Percentiles rank a stretch among this genome's conserved stretches.
Conservation (phyloP, 441 rosid genomes). For the Syzygium malaccense region DNA sequence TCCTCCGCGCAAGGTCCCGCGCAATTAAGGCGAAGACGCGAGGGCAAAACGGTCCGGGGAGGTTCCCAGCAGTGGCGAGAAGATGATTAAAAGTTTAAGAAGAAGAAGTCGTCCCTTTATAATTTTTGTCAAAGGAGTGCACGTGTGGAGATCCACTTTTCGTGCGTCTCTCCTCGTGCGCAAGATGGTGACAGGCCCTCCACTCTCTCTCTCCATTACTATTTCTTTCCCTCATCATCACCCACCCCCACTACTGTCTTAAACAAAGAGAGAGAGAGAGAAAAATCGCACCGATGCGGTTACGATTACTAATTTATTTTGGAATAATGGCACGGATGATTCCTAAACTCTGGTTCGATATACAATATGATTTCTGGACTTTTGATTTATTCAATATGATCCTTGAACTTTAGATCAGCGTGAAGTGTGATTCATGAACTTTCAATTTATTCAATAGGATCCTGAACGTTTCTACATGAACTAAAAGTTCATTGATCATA, state of each 20-base stretch:
- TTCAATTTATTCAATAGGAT: too few species aligned
- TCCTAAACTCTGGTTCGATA: too few species aligned
- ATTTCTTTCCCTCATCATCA: neutral
- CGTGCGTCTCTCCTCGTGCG: conserved; percentile 30
- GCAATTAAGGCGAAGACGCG: neutral
- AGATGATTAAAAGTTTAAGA: neutral
- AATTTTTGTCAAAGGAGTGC: conserved; percentile 14
- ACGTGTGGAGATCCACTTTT: conserved; percentile 41
- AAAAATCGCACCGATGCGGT: neutral
- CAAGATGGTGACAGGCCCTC: conserved; percentile 23
- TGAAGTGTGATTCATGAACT: too few species aligned
- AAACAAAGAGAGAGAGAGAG: neutral
- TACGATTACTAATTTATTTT: neutral
- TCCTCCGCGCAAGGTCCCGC: neutral
- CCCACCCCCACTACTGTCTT: neutral
- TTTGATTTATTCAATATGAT: too few species aligned
- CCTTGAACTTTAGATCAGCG: too few species aligned
- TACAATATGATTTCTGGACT: too few species aligned
- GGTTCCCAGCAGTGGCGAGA: neutral
- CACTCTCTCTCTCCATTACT: neutral
- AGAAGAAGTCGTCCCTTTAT: neutral
- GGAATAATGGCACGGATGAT: too few species aligned
- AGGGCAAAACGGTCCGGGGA: neutral
- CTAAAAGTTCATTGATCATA: too few species aligned
- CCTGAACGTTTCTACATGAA: too few species aligned